Base-by-base conservation (phyloP, 1,139 yeast genomes). In the Scheffersomyces illinoinensis region DNA sequence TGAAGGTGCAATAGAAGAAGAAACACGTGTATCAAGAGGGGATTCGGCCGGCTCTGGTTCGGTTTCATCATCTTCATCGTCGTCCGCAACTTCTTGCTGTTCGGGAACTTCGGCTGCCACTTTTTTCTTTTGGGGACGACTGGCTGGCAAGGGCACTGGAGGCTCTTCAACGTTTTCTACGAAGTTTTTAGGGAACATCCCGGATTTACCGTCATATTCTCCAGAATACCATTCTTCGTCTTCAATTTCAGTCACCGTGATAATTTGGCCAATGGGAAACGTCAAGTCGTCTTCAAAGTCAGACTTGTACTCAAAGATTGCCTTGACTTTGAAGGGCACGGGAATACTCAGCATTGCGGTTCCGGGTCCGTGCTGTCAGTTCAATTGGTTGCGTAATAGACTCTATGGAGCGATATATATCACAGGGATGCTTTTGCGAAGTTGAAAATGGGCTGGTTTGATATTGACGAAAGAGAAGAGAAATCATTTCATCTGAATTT, bases 221-320 rank as follows among this genome's bases (percentile, higher is more conserved):
- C 99, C 99, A 52, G 84, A 78, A 69, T 85, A 90, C 99, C 99
- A 95, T 64, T 93, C 97, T 8, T 86, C 96, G 69, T 93, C 98
- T 67, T 92, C 97, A 60, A 90, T 79, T 39, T 84, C 85, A 3
- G 88, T 85, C 21, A 95, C 97, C 6, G 86, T 84, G 62, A 95
- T 89, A 53, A 83, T 65, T 70, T 90, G 92, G 20, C 90, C 95
- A 5, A 79, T 84, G 1, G 74, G 72, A 66, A 95, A 93, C 49
- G 84, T 78, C 71, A 95, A 82, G 73, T 95, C 99, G 69, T 93
- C 98, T 46, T 88, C 93, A 66, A 84, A 90, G 51, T 89, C 96
- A 7, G 97, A 90, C 61, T 81, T 77, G 76, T 91, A 91, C 58
- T 88, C 90, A 68, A 80, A 91, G 53, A 89, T 71, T 6, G 97